A percentile compares a stretch with the other conserved stretches of the same genome.
Conservation (phyloP, 1,284 basidiomycete genomes). For the Naganishia sp. region DNA sequence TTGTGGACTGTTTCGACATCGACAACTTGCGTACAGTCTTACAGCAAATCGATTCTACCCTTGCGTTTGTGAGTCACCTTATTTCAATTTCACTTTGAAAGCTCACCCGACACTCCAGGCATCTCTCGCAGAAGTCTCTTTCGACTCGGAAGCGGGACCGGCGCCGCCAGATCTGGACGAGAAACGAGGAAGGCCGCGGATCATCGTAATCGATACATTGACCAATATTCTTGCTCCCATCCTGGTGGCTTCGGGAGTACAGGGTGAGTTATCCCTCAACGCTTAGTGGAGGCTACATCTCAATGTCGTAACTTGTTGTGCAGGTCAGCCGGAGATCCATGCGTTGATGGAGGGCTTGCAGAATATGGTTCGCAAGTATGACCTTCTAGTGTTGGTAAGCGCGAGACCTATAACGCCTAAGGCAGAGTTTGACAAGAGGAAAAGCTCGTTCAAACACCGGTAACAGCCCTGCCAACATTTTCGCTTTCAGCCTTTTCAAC, state of each 20-base stretch:
- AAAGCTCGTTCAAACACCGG: slow-evolving; percentile 46
- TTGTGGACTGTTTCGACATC: slow-evolving; percentile 21
- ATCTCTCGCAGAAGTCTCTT: too few species aligned
- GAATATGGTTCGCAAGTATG: slow-evolving; percentile 12
- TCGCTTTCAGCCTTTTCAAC: slow-evolving; percentile 46
- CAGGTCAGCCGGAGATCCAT: slow-evolving; percentile 50
- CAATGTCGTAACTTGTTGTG: background rate
- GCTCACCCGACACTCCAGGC: background rate
- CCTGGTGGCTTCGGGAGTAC: slow-evolving; percentile 43
- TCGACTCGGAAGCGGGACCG: too few species aligned
- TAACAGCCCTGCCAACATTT: slow-evolving; percentile 42
- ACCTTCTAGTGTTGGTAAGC: slow-evolving; percentile 16
- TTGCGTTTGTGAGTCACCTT: slow-evolving; percentile 12
- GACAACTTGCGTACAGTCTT: slow-evolving; percentile 5
- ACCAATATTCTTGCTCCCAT: slow-evolving; percentile 46
- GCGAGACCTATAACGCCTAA: too few species aligned
- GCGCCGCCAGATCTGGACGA: too few species aligned
- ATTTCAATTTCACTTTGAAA: too few species aligned
- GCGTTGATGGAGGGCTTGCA: slow-evolving; percentile 47
- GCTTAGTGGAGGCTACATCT: background rate
- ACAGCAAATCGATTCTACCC: slow-evolving; percentile 7
- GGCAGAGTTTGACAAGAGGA: too few species aligned
- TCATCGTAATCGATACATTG: slow-evolving; percentile 49
- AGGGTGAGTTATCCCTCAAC: slow-evolving; percentile 39
- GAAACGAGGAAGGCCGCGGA: background rate